phyloP scores from a whole-genome alignment of 2,329 filamentous ascomycete genomes.

The Phialemoniopsis sp. region DNA sequence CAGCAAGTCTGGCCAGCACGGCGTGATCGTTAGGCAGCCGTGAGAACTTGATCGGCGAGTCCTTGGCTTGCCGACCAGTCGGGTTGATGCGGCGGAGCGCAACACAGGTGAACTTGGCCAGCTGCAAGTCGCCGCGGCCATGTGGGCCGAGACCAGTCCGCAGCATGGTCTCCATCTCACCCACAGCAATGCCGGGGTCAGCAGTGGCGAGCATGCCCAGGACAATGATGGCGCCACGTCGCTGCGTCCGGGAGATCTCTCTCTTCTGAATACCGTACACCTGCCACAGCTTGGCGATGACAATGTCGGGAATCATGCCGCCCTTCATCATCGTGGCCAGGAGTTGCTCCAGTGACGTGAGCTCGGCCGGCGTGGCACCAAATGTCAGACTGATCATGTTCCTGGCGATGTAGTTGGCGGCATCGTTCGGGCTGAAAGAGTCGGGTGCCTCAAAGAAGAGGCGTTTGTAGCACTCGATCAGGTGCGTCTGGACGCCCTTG shows the following conservation, averaged over 20 bases:
- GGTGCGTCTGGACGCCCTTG: slow-evolving; percentile 92
- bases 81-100: slow-evolving; percentile 89
- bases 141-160: slow-evolving; percentile 80
- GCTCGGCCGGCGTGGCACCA: slow-evolving; percentile 87
- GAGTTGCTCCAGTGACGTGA: slow-evolving; percentile 92
- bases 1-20: slow-evolving; percentile 73
- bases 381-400: slow-evolving; percentile 99
- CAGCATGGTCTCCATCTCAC: slow-evolving; percentile 92
- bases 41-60: slow-evolving; percentile 63
- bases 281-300: slow-evolving; percentile 92
- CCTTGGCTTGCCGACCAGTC: slow-evolving; percentile 73
- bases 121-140: slow-evolving; percentile 76
- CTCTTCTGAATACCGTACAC: slow-evolving; percentile 93
- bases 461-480: slow-evolving; percentile 94
- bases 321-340: slow-evolving; percentile 97
- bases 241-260: slow-evolving; percentile 87
- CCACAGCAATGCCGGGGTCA: slow-evolving; percentile 86
- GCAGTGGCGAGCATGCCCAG: slow-evolving; percentile 94
- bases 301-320: slow-evolving; percentile 77
- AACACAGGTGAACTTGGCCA: slow-evolving; percentile 94
- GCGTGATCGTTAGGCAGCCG: slow-evolving; percentile 90
- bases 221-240: slow-evolving; percentile 91
- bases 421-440: slow-evolving; percentile 80
- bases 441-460: slow-evolving; percentile 96
- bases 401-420: slow-evolving; percentile 90